These are phyloP conservation scores for Starmera quercuum DNA, from an alignment of 805 yeast species.

Conservation along the genomic window DNA sequence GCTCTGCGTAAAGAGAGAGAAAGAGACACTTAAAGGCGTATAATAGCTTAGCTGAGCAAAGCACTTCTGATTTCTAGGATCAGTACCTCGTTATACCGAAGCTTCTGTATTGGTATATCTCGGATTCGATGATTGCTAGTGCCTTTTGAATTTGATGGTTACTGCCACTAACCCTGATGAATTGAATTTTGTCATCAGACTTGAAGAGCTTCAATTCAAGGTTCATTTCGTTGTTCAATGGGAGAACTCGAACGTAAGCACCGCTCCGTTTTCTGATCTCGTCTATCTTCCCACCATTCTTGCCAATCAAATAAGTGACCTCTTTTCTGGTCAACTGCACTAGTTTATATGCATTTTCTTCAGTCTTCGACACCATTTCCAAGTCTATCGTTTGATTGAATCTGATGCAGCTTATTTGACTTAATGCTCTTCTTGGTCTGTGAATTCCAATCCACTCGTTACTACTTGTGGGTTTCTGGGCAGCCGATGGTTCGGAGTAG, in stretches of 20 bases:
- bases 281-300: constrained; percentile 31
- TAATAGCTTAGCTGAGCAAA: background rate
- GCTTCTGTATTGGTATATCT: constrained; percentile 13
- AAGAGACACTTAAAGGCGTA: background rate
- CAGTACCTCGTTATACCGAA: constrained; percentile 5
- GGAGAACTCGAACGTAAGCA: constrained; percentile 33
- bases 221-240: constrained; percentile 16
- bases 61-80: background rate
- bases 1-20: background rate
- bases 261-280: constrained; percentile 24
- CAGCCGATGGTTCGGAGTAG: no score
- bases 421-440: no score
- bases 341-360: constrained; percentile 1
- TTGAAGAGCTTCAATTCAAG: constrained; percentile 2
- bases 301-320: constrained; percentile 36
- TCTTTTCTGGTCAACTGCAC: constrained; percentile 23
- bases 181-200: constrained; percentile 15
- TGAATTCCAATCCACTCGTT: no score
- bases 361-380: no score
- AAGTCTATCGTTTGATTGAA: no score
- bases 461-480: no score
- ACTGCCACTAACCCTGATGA: constrained; percentile 24
- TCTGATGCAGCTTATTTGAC: no score
- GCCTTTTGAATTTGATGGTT: constrained; percentile 19
- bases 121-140: constrained; percentile 18